Evolutionary conservation across 208 protist genomes (phyloP), one percentile per base, ranked within the genome.

Genomic region (Trypanosoma theileri): DNA sequence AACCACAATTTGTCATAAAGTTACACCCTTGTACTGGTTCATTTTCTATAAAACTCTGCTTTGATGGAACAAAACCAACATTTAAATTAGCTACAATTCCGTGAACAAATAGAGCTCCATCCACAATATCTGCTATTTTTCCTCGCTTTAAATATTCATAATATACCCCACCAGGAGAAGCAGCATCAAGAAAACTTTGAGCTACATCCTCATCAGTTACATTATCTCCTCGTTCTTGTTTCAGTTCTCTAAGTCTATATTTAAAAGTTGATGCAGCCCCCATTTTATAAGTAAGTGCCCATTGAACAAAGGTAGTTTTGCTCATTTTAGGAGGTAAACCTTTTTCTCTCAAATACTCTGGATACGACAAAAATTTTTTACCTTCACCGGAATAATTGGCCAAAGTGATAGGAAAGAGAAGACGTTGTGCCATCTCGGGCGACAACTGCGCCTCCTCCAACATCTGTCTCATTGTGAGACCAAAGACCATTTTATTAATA

Each of bases 401-500:
- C 50, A 73, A 74, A 77, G 21, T 48, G 22, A 68, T 8, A 45
- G 73, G 66, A 64, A 71, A 79, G 19, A 67, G 3, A 17, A 69
- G 22, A 17, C n/a, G 17, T 48, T 79, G 65, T 4, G 46, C 73
- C 6, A 35, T 31, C 10, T 67, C 66, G 2, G 77, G 46, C 51
- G 83, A 70, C 31, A 77, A 73, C 17, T 68, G 66, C 19, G 80
- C 53, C 0, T 69, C 19, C 4, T 41, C 28, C 61, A 82, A 46
- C 28, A 56, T 67, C 1, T 68, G 28, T 19, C 68, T 68, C 28
- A 69, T 56, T 14, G 65, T 54, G 3, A 55, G 10, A 35, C 56
- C 59, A 67, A 96, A 77, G 19, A 85, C 76, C 80, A 96, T 86
- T 74, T 97, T 97, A 81, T 96, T 97, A 55, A 96, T 52, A 59